Evolutionary conservation across 2,329 filamentous ascomycete genomes (phyloP), one percentile per base, ranked within the genome.

Genomic region (Pseudogymnoascus pannorum): DNA sequence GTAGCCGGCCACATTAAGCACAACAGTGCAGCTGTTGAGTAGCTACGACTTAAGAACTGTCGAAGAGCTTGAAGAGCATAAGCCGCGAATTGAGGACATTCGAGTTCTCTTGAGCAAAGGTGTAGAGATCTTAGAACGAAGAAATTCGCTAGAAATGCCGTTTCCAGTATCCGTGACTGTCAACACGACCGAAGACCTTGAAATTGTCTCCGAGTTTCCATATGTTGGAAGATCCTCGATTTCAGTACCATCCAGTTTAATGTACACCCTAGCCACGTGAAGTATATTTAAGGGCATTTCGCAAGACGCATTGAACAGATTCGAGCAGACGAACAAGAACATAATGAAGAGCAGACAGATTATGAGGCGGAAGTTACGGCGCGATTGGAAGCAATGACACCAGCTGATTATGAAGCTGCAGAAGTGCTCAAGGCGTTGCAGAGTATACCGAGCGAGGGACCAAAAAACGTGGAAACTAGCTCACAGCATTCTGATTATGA

Each of bases 61-160:
- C 20, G 44, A 16, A 22, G 48, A 61, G 60, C 48, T 61, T 5
- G 31, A 33, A n/a, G 59, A 60, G 22, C 12, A 51, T 51, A 60
- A 51, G 38, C 26, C 7, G 26, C 26, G 7, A 7, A 29, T 29
- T 7, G 26, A 29, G 26, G 26, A 29, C 26, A n/a, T n/a, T n/a
- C n/a, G 78, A 75, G 60, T 86, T 80, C 66, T 87, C 85, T 64
- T 87, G 85, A 0, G 77, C 73, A 63, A 86, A 86, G 83, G 82
- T 0, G 79, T 80, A 65, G 83, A 87, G 0, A 87, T 72, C 14
- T 79, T 78, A 3, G 79, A 79, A 16, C 79, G 76, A 58, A 86
- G 73, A 64, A 83, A 87, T 11, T 85, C 80, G 24, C 79, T 76
- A 0, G 80, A 82, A 65, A 87, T 87, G 12, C 85, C 85, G 61